These are phyloP conservation scores for Cercospora canescens DNA, from an alignment of 2,329 filamentous ascomycete species.

Conservation along the genomic window DNA sequence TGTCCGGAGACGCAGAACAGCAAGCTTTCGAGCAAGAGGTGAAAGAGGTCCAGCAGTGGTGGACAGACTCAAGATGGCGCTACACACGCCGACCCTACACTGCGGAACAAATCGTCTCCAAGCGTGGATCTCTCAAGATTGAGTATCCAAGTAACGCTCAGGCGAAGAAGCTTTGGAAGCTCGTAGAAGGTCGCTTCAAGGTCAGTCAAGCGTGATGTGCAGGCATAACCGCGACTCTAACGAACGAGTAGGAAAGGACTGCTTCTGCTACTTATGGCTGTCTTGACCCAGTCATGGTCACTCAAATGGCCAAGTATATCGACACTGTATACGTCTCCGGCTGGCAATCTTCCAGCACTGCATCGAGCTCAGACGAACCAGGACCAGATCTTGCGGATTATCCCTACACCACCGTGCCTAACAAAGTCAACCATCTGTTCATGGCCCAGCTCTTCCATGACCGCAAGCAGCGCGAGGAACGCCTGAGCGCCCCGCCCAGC, in stretches of 20 bases:
- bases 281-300: slow-evolving; percentile 96
- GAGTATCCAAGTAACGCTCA: slow-evolving; percentile 87
- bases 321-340: slow-evolving; percentile 99
- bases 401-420: slow-evolving; percentile 89
- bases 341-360: slow-evolving; percentile 97
- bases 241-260: slow-evolving; percentile 64
- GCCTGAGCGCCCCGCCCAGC: slow-evolving; percentile 71
- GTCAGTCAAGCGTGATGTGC: slow-evolving; percentile 49
- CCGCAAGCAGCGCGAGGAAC: slow-evolving; percentile 96
- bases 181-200: slow-evolving; percentile 82
- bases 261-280: slow-evolving; percentile 96
- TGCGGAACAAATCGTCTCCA: slow-evolving; percentile 93
- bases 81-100: slow-evolving; percentile 91
- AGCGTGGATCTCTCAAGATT: slow-evolving; percentile 87
- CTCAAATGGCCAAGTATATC: slow-evolving; percentile 98
- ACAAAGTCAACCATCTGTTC: slow-evolving; percentile 97
- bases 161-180: slow-evolving; percentile 92
- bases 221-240: not conserved
- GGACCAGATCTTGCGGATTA: slow-evolving; percentile 98
- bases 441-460: slow-evolving; percentile 99
- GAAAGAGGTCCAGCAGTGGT: slow-evolving; percentile 88
- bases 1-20: slow-evolving; percentile 62
- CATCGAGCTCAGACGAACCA: slow-evolving; percentile 91
- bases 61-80: slow-evolving; percentile 87
- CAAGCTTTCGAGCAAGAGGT: slow-evolving; percentile 79